Evolutionary conservation across 768 basidiomycete species (phyloP), one percentile per base, ranked within the genome.

Genomic region (Chlorophyllum brunneum): DNA sequence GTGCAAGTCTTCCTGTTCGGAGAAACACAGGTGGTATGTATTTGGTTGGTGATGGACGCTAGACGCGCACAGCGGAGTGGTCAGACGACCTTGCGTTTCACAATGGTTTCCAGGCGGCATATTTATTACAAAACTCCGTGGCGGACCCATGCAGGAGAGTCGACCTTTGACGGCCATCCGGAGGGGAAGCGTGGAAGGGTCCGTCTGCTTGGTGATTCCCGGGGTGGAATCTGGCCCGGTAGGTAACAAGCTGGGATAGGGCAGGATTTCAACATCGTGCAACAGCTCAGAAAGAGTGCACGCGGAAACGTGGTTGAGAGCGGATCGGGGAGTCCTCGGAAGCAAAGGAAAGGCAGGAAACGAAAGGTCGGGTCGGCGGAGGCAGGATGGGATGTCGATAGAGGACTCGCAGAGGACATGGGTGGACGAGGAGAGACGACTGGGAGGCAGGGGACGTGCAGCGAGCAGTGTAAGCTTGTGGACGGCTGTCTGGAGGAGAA

Each of bases 311-410:
- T 56, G 33, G 50, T 54, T 43, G 54, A 50, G 54, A 54, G 62
- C 56, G 58, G 41, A 59, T 61, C 59, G 71, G 69, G 43, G 69
- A 68, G 62, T 66, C 60, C 53, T 69, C 69, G 67, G 70, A 54
- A 61, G 70, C 58, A 51, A 74, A 79, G 64, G 63, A 63, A 46
- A 18, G 26, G 10, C 22, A 11, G 18, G 24, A 41, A 24, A 18
- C 11, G 15, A 27, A 29, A 42, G 40, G 13, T 20, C 15, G 16
- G 18, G 18, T 10, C 18, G 18, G 40, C 73, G 78, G 60, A 73
- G 72, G 50, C 43, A 54, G 54, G 53, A 39, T 31, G 46, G 33
- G 36, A 15, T 29, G 46, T 58, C 53, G 54, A 58, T 56, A 56
- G 56, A 13, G 37, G 44, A 24, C 37, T 20, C 26, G 22, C 34